phyloP scores from a whole-genome alignment of 2,329 filamentous ascomycete genomes.

The Talaromyces funiculosus region DNA sequence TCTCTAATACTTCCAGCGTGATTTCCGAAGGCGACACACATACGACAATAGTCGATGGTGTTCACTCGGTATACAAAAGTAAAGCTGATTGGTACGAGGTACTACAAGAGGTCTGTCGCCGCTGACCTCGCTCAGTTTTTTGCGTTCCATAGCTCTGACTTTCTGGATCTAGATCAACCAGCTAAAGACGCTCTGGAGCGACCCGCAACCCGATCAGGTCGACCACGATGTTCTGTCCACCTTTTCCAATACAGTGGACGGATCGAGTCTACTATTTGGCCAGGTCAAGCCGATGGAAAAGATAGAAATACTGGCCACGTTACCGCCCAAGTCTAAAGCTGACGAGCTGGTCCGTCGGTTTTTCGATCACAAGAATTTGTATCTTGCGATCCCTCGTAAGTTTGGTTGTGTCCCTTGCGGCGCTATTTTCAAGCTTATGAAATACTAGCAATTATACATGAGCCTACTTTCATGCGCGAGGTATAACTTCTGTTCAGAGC shows the following conservation, averaged over 20 bases:
- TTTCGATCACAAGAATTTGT: not conserved
- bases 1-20: not conserved
- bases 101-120: slow-evolving; percentile 6
- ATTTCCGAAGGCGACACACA: not conserved
- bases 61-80: slow-evolving; percentile 10
- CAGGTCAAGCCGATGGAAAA: slow-evolving; percentile 63
- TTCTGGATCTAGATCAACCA: slow-evolving; percentile 1
- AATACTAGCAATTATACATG: slow-evolving; percentile 9
- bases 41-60: slow-evolving; percentile 7
- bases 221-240: no score
- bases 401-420: not conserved
- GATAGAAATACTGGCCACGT: slow-evolving; percentile 70
- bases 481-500: not conserved
- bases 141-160: not conserved
- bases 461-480: slow-evolving; percentile 11
- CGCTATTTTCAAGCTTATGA: not conserved
- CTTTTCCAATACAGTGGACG: slow-evolving; percentile 31
- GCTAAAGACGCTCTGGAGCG: slow-evolving; percentile 4
- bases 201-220: no score
- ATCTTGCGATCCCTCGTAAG: slow-evolving; percentile 4
- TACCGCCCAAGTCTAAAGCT: slow-evolving; percentile 64
- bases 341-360: slow-evolving; percentile 5
- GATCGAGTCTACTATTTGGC: slow-evolving; percentile 74
- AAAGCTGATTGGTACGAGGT: slow-evolving; percentile 8
- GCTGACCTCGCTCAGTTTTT: not conserved